Evolutionary conservation across 176 grass and related monocot genomes (phyloP).

Genomic region (Carex scoparia): DNA sequence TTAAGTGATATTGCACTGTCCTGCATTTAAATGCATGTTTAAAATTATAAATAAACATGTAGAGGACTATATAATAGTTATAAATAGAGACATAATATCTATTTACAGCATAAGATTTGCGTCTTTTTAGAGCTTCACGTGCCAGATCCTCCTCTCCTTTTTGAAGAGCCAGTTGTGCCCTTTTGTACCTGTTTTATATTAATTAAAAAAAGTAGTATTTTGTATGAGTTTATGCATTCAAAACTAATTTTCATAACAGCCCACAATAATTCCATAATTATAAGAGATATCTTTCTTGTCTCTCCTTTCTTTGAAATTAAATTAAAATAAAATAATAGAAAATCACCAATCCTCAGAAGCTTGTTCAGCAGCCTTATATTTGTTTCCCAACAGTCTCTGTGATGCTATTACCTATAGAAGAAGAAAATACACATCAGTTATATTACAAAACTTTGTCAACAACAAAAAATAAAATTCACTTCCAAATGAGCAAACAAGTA

Average conservation of each 20-base stretch:
- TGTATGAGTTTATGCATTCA: neutral
- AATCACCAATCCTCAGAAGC: slow-evolving; percentile 81
- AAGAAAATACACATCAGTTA: slow-evolving; percentile 5
- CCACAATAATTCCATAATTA: neutral
- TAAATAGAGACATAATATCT: neutral
- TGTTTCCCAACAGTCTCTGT: slow-evolving; percentile 87
- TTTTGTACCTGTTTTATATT: slow-evolving; percentile 52
- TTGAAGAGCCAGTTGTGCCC: slow-evolving; percentile 91
- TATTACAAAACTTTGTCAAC: neutral
- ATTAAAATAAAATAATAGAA: neutral
- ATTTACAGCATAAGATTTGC: slow-evolving; percentile 98
- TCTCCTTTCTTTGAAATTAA: neutral
- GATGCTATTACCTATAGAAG: slow-evolving; percentile 85
- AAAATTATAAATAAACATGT: neutral
- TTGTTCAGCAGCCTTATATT: slow-evolving; percentile 83
- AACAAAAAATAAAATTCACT: neutral
- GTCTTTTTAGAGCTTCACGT: slow-evolving; percentile 92
- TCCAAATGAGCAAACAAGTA: neutral
- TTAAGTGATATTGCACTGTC: slow-evolving; percentile 84
- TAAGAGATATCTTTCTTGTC: no score
- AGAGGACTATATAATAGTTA: neutral
- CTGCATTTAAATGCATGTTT: slow-evolving; percentile 31
- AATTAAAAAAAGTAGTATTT: neutral
- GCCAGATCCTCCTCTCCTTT: slow-evolving; percentile 97
- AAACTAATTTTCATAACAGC: neutral